phyloP scores from a whole-genome alignment of 202 grass and related monocot species.

The Schoenoplectus tabernaemontani region DNA sequence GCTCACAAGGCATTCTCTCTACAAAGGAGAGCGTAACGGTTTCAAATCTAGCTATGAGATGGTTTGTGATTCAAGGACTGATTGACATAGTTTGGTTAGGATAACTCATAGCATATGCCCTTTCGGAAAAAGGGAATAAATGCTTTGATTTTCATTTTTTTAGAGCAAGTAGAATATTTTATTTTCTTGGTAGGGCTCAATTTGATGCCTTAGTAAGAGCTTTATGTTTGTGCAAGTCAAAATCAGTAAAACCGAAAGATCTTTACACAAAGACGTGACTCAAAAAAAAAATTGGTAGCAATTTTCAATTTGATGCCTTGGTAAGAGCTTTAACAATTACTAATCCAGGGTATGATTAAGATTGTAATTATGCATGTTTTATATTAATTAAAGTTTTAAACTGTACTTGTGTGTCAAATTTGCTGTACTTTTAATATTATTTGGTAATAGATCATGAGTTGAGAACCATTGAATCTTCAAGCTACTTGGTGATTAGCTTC shows the following conservation, averaged over 20 bases:
- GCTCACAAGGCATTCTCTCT: constrained; percentile 1
- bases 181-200: neutral
- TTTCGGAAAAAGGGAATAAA: constrained; percentile 2
- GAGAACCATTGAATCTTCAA: neutral
- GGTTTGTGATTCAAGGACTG: neutral
- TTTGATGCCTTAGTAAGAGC: neutral
- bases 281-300: too few species aligned
- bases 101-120: neutral
- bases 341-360: neutral
- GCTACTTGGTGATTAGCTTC: neutral
- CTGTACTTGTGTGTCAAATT: neutral
- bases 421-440: neutral
- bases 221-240: neutral
- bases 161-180: neutral
- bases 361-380: neutral
- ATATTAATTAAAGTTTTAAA: neutral
- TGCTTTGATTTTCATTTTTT: constrained; percentile 10
- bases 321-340: neutral
- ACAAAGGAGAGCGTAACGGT: neutral
- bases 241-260: neutral
- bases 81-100: constrained; percentile 18
- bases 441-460: neutral
- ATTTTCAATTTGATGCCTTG: constrained; percentile 1
- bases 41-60: neutral
- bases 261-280: neutral